phyloP scores from a whole-genome alignment of 345 rosid genomes.

The Populus ilicifolia region DNA sequence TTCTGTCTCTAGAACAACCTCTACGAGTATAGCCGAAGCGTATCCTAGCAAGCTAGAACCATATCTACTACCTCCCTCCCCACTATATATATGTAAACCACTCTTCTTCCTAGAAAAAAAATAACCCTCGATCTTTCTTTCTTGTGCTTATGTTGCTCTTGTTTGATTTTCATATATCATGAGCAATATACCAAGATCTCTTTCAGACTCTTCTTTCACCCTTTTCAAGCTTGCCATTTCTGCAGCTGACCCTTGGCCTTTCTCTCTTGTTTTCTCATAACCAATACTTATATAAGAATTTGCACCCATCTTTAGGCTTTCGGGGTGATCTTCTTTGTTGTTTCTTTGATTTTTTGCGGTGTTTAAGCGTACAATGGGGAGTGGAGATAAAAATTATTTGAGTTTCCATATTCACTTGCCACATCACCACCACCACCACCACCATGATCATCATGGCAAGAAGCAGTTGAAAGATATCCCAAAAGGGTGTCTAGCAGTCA shows the following conservation, averaged over 20 bases:
- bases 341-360: background rate
- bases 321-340: background rate
- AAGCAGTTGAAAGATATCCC: slow-evolving; percentile 45
- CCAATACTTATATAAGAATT: background rate
- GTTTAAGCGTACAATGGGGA: slow-evolving; percentile 28
- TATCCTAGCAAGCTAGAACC: background rate
- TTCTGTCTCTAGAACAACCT: background rate
- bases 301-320: no score
- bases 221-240: slow-evolving; percentile 72
- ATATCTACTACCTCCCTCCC: background rate
- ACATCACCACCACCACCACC: slow-evolving; percentile 5
- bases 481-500: slow-evolving; percentile 65
- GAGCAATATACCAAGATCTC: slow-evolving; percentile 83
- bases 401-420: slow-evolving; percentile 42
- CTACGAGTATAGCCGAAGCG: slow-evolving; percentile 20
- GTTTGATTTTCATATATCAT: slow-evolving; percentile 41
- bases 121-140: slow-evolving; percentile 8
- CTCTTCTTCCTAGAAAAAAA: background rate
- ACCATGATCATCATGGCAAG: slow-evolving; percentile 17
- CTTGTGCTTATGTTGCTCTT: slow-evolving; percentile 15
- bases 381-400: slow-evolving; percentile 31
- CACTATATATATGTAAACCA: slow-evolving; percentile 11
- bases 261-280: slow-evolving; percentile 42
- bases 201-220: slow-evolving; percentile 67
- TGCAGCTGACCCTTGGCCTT: slow-evolving; percentile 88